These are phyloP conservation scores for Candida rishiriensis DNA, from an alignment of 805 yeast genomes.

Conservation along the genomic window DNA sequence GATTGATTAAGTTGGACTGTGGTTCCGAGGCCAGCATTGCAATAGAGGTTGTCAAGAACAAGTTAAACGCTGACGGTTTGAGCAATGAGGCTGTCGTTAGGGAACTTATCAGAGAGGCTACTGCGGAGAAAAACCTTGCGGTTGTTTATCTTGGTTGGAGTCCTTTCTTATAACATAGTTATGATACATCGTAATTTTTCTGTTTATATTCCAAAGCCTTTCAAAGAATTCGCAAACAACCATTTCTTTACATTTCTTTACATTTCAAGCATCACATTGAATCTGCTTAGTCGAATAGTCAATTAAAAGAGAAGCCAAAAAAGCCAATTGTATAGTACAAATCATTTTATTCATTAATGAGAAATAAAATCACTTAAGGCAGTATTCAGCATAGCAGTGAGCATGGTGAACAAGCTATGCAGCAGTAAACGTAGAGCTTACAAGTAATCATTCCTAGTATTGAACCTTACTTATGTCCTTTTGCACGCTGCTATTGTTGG, in stretches of 20 bases:
- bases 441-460: no score
- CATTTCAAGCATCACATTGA: no score
- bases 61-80: conserved; percentile 60
- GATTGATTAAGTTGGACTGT: conserved; percentile 19
- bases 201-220: no score
- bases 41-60: conserved; percentile 63
- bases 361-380: not conserved
- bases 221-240: no score
- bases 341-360: not conserved
- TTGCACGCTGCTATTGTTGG: conserved; percentile 16
- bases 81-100: conserved; percentile 83
- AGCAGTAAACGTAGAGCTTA: not conserved
- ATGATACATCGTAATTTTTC: no score
- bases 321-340: not conserved
- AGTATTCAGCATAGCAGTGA: not conserved
- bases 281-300: not conserved
- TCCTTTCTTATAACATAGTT: conserved; percentile 49
- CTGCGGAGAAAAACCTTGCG: conserved; percentile 61
- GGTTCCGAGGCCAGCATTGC: conserved; percentile 80
- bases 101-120: conserved; percentile 75
- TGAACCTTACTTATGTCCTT: no score
- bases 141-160: conserved; percentile 82
- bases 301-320: not conserved
- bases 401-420: not conserved
- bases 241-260: no score